Evolutionary conservation across 2,329 filamentous ascomycete species (phyloP), one percentile per base, ranked within the genome.

Genomic region (Paraphoma chrysanthemicola): DNA sequence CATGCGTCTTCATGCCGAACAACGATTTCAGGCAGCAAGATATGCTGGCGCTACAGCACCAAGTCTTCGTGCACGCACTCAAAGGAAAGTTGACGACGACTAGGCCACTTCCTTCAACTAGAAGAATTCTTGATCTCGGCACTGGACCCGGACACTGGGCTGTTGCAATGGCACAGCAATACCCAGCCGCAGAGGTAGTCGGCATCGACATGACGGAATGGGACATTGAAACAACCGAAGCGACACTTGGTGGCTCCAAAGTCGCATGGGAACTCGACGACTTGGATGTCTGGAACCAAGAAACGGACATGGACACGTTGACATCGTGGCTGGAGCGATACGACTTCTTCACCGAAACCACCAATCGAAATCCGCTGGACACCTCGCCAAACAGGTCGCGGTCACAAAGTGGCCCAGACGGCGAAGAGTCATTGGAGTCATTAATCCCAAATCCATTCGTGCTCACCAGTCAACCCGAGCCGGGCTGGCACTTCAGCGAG

Each of bases 11-110:
- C 43, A 51, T 60, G 49, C 62, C 51, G 14, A 54, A 58, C 23
- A 51, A 53, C 23, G 88, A 90, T 65, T 85, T 88, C 44, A 76
- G 81, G 44, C 88, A 90, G 68, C 86, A 89, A 71, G 85, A 86
- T 44, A 85, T 88, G 42, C 73, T 88, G 48, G 83, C 84, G 55
- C 79, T 90, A 50, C 78, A 86, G 39, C 86, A 90, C 62, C 86
- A 89, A 68, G 83, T 89, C 45, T 89, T 86, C 65, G 75, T 88
- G 14, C 62, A 68, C 17, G 72, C 73, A 23, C 62, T 78, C 6
- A 66, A 73, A 49, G 74, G 74, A 6, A 72, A 68, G 30, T 63
- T 78, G 31, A 77, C 74, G 7, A 77, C 75, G n/a, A 72, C 71
- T 11, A 65, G 60, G 16, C 51, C 75, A 17, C 57, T 69, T 9